Conservation (phyloP, 2,329 filamentous ascomycete species). For the Pseudogymnoascus sp. region DNA sequence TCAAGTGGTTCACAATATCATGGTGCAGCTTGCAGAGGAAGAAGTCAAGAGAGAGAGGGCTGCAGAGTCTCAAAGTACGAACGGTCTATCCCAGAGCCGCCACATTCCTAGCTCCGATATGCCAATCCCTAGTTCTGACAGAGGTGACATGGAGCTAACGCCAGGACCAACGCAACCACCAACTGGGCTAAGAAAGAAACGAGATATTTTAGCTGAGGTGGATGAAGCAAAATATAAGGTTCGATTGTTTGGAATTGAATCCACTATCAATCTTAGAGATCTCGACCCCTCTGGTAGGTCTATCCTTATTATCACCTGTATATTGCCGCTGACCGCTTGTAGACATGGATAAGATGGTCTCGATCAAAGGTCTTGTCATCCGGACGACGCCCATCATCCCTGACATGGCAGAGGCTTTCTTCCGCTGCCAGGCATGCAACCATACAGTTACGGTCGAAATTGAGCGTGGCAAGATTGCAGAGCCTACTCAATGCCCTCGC, state of each 20-base stretch:
- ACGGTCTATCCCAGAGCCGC: conserved; percentile 39
- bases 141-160: conserved; percentile 41
- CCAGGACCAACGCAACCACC: conserved; percentile 38
- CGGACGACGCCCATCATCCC: conserved; percentile 92
- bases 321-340: conserved; percentile 23
- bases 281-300: conserved; percentile 72
- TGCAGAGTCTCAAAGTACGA: conserved; percentile 48
- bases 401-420: conserved; percentile 98
- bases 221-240: conserved; percentile 76
- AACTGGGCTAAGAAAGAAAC: background rate
- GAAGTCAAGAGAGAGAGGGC: conserved; percentile 64
- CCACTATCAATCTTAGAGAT: conserved; percentile 83
- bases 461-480: conserved; percentile 91
- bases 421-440: conserved; percentile 88
- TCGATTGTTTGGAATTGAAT: conserved; percentile 80
- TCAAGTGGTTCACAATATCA: conserved; percentile 83
- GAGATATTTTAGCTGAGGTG: conserved; percentile 66
- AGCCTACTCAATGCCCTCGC: conserved; percentile 84
- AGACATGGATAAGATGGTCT: conserved; percentile 94
- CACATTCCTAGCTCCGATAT: conserved; percentile 62
- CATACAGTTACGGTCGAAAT: conserved; percentile 86
- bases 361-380: conserved; percentile 92
- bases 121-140: conserved; percentile 72
- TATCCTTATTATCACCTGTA: background rate
- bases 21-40: conserved; percentile 79